Evolutionary conservation across 2,329 filamentous ascomycete species (phyloP).

Genomic region (Hypoxylon sp.): DNA sequence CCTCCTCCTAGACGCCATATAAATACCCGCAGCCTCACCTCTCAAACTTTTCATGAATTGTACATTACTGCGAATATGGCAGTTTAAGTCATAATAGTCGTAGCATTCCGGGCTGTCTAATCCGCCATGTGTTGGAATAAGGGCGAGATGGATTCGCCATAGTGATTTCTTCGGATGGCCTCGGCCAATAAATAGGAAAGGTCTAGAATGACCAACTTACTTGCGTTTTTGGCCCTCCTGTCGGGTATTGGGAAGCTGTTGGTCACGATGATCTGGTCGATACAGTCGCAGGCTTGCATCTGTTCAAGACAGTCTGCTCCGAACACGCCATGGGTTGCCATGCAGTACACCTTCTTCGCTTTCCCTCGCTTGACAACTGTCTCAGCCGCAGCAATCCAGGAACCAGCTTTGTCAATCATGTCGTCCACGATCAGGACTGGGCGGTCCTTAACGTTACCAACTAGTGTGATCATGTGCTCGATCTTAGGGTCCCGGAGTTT

Average conservation of each 20-base stretch:
- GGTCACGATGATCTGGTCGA: constrained; percentile 93
- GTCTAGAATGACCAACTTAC: constrained; percentile 91
- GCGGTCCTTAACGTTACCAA: constrained; percentile 90
- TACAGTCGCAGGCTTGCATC: constrained; percentile 92
- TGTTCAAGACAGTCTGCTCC: constrained; percentile 90
- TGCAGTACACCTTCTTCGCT: constrained; percentile 96
- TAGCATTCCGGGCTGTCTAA: constrained; percentile 55
- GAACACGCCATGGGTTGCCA: constrained; percentile 96
- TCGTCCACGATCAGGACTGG: constrained; percentile 97
- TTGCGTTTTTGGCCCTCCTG: constrained; percentile 77
- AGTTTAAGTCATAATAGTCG: constrained; percentile 45
- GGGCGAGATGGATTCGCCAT: constrained; percentile 85
- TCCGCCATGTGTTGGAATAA: constrained; percentile 78
- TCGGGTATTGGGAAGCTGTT: constrained; percentile 95
- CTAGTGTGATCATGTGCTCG: constrained; percentile 97
- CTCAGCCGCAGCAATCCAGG: constrained; percentile 97
- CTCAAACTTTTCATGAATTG: constrained; percentile 46
- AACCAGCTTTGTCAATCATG: constrained; percentile 98
- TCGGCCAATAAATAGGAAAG: constrained; percentile 90
- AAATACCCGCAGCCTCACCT: constrained; percentile 46
- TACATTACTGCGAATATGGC: constrained; percentile 41
- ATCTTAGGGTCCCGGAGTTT: constrained; percentile 83
- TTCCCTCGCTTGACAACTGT: constrained; percentile 93
- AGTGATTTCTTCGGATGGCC: constrained; percentile 95
- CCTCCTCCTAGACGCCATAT: constrained; percentile 51